Evolutionary conservation across 768 basidiomycete genomes (phyloP).

Genomic region (Pisolithus marmoratus): DNA sequence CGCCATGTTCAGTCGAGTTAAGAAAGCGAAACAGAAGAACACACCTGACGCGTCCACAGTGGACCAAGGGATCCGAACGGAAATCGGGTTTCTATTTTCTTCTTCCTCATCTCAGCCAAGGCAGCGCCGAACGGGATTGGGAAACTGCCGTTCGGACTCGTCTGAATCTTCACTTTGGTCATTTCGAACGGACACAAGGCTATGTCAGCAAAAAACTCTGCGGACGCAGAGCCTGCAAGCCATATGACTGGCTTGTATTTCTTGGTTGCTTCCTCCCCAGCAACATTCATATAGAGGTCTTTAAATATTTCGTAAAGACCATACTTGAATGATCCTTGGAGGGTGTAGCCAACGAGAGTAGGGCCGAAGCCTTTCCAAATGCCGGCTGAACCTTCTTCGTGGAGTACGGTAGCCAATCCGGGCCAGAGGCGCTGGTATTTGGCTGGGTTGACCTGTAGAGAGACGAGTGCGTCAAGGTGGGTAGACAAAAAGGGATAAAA

Average conservation of each 20-base stretch:
- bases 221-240: slow-evolving; percentile 90
- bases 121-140: slow-evolving; percentile 70
- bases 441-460: slow-evolving; percentile 59
- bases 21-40: slow-evolving; percentile 7
- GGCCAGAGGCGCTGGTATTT: slow-evolving; percentile 69
- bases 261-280: slow-evolving; percentile 73
- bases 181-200: slow-evolving; percentile 94
- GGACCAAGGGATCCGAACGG: slow-evolving; percentile 83
- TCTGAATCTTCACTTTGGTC: slow-evolving; percentile 90
- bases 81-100: slow-evolving; percentile 67
- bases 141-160: slow-evolving; percentile 69
- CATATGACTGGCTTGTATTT: slow-evolving; percentile 90
- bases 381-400: slow-evolving; percentile 78
- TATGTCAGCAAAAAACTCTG: slow-evolving; percentile 93
- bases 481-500: background rate
- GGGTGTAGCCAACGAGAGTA: slow-evolving; percentile 87
- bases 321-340: slow-evolving; percentile 98
- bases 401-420: slow-evolving; percentile 58
- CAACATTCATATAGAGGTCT: slow-evolving; percentile 83
- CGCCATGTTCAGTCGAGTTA: background rate
- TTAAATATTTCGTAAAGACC: slow-evolving; percentile 98
- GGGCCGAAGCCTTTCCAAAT: slow-evolving; percentile 95
- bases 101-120: slow-evolving; percentile 58
- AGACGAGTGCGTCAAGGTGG: background rate
- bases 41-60: slow-evolving; percentile 82